These are phyloP conservation scores for Neurospora pannonica DNA, from an alignment of 495 filamentous ascomycete species.

Conservation along the genomic window DNA sequence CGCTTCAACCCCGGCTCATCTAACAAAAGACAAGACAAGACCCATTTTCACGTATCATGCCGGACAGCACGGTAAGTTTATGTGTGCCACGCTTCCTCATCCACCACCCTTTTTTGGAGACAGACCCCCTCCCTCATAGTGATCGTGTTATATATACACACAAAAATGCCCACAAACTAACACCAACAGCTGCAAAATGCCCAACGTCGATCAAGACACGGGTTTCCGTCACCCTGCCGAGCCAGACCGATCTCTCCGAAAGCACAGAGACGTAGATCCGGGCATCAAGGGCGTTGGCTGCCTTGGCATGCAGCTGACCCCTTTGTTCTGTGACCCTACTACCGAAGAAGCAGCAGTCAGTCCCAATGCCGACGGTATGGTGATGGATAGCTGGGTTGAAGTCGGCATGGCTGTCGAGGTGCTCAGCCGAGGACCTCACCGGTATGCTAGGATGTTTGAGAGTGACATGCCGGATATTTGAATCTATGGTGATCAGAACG, in stretches of 20 bases:
- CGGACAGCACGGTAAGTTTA: slow-evolving; percentile 49
- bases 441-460: slow-evolving; percentile 28
- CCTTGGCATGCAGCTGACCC: slow-evolving; percentile 76
- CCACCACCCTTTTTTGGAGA: background rate
- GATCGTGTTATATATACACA: background rate
- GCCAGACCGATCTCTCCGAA: slow-evolving; percentile 62
- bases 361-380: background rate
- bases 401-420: slow-evolving; percentile 36
- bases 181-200: slow-evolving; percentile 59
- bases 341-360: slow-evolving; percentile 5
- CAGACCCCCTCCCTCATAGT: slow-evolving; percentile 2
- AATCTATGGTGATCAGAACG: background rate
- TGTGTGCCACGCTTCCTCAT: background rate
- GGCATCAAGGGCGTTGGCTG: slow-evolving; percentile 63
- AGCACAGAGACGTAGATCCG: slow-evolving; percentile 61
- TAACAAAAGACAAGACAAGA: slow-evolving; percentile 18
- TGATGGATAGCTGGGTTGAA: slow-evolving; percentile 31
- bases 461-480: background rate
- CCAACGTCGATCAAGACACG: slow-evolving; percentile 70
- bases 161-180: slow-evolving; percentile 5
- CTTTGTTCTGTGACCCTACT: slow-evolving; percentile 35
- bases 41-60: slow-evolving; percentile 50
- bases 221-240: slow-evolving; percentile 62
- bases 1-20: slow-evolving; percentile 42
- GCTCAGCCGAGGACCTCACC: slow-evolving; percentile 26